Base-by-base conservation (phyloP, 2,329 filamentous ascomycete genomes). In the Diaporthe ilicicola region DNA sequence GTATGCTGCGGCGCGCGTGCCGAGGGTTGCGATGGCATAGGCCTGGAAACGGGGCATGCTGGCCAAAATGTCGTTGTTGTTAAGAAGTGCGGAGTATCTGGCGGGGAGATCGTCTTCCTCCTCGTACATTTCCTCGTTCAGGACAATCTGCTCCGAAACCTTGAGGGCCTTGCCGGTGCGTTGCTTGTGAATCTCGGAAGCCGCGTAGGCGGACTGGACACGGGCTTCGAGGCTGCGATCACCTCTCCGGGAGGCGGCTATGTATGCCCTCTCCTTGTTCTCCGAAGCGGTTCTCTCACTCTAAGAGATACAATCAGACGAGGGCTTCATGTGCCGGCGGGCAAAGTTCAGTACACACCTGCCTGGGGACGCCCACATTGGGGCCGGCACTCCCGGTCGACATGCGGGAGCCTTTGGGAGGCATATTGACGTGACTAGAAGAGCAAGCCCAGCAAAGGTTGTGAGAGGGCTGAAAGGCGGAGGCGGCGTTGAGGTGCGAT, bases 51-150 rank as follows among this genome's bases (percentile, higher is more conserved):
- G 65, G 8, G 65, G 65, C 51, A 46, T 67, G n/a, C 53, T 32
- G 65, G 65, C 65, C 9, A 67, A 24, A n/a, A 67, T 44, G 9
- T 54, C 51, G n/a, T 67, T 67, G 51, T 72, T 72, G 59, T 46
- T 15, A 12, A 69, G 65, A 22, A 69, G 53, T 5, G 64, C 70
- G 1, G 66, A 56, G 46, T 56, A 54, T 4, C 53, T 46, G 72
- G 89, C 86, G 1, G 92, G 90, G 29, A 93, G 79, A 70, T 95
- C 93, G 75, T 97, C 93, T 77, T 97, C 93, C 80, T 97, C 95
- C 77, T 97, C 94, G 78, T 98, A 98, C 94, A 97, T 97, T 79
- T 97, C 94, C 79, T 97, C 95, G 73, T 94, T 94, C 75, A 93
- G 85, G 15, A 97, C 94, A 81, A 96, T 94, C 77, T 96, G 89